phyloP scores from a whole-genome alignment of 2,329 filamentous ascomycete species.

The Metarhizium sp. region DNA sequence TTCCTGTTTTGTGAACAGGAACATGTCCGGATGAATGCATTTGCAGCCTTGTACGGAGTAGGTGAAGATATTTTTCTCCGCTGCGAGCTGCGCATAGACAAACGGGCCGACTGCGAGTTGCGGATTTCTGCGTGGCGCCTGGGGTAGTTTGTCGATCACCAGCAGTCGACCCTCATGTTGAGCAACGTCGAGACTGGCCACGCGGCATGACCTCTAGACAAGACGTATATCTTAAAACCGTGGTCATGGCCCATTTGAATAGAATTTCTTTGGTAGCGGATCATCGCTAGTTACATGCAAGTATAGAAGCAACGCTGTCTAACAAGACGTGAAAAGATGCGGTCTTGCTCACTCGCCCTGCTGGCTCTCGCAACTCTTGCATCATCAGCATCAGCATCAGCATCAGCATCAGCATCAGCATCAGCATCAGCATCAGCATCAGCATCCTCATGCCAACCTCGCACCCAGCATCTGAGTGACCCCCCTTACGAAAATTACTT shows the following conservation, averaged over 20 bases:
- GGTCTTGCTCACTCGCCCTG: no score
- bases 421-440: not conserved
- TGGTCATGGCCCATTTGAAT: no score
- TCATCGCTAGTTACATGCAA: not conserved
- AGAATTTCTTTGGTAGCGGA: not conserved
- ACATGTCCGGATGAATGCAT: no score
- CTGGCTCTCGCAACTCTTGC: not conserved
- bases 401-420: not conserved
- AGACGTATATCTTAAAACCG: not conserved
- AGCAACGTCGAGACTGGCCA: not conserved
- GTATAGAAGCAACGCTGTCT: no score
- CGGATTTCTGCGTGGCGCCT: not conserved
- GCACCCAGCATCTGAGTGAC: slow-evolving; percentile 32
- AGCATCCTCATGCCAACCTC: not conserved
- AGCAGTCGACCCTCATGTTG: not conserved
- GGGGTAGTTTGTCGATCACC: not conserved
- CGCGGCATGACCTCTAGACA: not conserved
- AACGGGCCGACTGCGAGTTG: not conserved
- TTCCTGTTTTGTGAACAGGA: no score
- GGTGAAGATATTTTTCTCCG: no score
- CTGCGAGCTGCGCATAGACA: no score
- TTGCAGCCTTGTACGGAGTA: no score
- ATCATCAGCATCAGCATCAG: not conserved
- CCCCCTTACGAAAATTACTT: slow-evolving; percentile 57
- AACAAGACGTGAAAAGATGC: not conserved